Base-by-base conservation (phyloP, 768 basidiomycete genomes). In the Lactarius akahatsu region DNA sequence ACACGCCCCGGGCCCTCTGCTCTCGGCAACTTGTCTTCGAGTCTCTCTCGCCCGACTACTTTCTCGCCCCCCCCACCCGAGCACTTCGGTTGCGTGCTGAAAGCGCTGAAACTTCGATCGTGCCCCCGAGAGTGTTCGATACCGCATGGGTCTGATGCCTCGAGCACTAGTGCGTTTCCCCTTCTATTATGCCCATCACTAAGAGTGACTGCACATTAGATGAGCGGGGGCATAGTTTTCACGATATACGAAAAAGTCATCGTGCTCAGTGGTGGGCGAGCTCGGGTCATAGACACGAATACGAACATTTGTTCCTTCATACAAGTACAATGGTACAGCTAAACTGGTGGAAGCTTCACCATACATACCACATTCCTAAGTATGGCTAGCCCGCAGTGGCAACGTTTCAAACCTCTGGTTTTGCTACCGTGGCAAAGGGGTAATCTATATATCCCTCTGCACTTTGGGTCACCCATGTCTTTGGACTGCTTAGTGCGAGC, bases 211-310 rank as follows among this genome's bases (percentile, higher is more conserved):
- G 11, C 26, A n/a, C n/a, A 52, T 23, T 70, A 96, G 94, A 74
- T 96, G 80, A 92, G 91, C 69, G 95, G 95, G 15, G 95, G 95
- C 3, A 94, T 98, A 68, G 89, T 92, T 26, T 98, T 98, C 74
- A 94, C 92, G 0, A 83, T 94, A 2, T 97, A 96, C 75, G 94
- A 98, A 73, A 87, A 91, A 32, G 4, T 30, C 32, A 32, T 32
- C 32, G 4, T 32, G 32, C 32, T 32, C 32, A 32, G 7, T 32
- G 32, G 32, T 5, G 77, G 73, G 23, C 71, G 70, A 65, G 75
- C n/a, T n/a, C n/a, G n/a, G 72, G 45, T 67, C 55, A 41, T 72
- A 65, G 54, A 63, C 23, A 26, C 23, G 23, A 50, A 50, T 38
- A 38, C 11, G 36, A 11, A 38, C 23, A 50, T 15, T 13, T 50